A percentile compares a stretch with the other conserved stretches of the same genome.
These are phyloP conservation scores for Bryoerythrophyllum caledonicum DNA, from an alignment of 225 moss, liverwort and hornwort genomes.

Conservation along the genomic window DNA sequence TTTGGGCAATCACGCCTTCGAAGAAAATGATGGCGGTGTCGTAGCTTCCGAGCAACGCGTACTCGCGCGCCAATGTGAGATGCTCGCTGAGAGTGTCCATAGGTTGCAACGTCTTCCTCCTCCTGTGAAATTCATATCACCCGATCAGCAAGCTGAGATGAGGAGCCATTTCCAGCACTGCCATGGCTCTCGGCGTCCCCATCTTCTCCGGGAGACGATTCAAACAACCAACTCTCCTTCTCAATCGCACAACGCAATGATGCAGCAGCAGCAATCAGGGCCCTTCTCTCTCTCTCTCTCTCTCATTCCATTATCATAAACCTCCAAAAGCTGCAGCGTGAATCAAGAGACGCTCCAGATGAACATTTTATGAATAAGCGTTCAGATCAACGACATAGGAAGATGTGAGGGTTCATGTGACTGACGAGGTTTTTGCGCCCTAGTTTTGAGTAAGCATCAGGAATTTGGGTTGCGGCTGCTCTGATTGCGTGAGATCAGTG, in stretches of 20 bases:
- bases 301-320: slow-evolving; percentile 11
- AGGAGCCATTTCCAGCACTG: too few species aligned
- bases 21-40: slow-evolving; percentile 96
- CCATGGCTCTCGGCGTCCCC: slow-evolving; percentile 21
- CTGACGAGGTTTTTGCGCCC: neutral
- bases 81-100: slow-evolving; percentile 84
- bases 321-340: neutral
- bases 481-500: neutral
- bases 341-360: slow-evolving; percentile 2
- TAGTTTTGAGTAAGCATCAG: neutral
- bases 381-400: neutral
- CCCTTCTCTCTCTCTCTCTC: neutral
- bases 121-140: neutral
- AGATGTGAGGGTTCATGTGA: neutral
- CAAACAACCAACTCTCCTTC: too few species aligned
- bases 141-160: neutral
- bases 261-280: neutral
- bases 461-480: neutral
- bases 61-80: slow-evolving; percentile 94
- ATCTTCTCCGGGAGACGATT: slow-evolving; percentile 9
- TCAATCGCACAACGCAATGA: too few species aligned
- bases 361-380: neutral
- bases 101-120: slow-evolving; percentile 20
- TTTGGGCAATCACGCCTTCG: slow-evolving; percentile 94
- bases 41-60: slow-evolving; percentile 95